Evolutionary conservation across 1,284 basidiomycete genomes (phyloP), one percentile per base, ranked within the genome.

Genomic region (Serendipita sp.): DNA sequence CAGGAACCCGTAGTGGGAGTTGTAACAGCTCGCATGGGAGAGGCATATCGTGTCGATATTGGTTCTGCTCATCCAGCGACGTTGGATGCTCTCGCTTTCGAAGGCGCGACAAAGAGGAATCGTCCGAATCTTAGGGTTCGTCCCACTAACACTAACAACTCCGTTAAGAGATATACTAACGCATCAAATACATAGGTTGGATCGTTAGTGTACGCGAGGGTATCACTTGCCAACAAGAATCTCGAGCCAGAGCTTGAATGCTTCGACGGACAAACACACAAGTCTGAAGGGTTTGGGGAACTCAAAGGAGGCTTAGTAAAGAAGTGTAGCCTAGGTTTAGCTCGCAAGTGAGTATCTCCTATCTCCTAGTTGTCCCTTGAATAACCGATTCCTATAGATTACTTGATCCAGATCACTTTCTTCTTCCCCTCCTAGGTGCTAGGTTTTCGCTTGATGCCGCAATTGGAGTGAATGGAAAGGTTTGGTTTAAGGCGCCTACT

Each of bases 171-270:
- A 12, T 17, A 44, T 44, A 12, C n/a, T 22, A 8, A 49, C n/a
- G 8, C 8, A 49, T 50, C 35, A 41, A 26, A 42, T 12, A 12
- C 60, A 2, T 67, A 93, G 90, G 82, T 93, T 58, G 90, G 91
- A 41, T 80, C 83, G 5, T 73, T 92, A 44, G 78, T 93, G 1
- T 93, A 91, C 72, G 88, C 88, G 1, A 82, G 90, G 49, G 84
- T 93, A 35, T 90, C 88, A 8, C 74, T 92, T 29, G 90, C 91
- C 13, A 87, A 91, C 69, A 89, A 88, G 69, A 89, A 93, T 70
- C 91, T 91, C 84, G 90, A 93, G 61, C 90, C 90, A 1, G 90
- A 93, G 69, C 75, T 93, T 3, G 88, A 91, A 70, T 93, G 90
- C 70, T 90, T 91, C 69, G 87, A 92, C 69, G 87, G 88, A 2